Percentiles rank a stretch among this genome's conserved stretches.
These are phyloP conservation scores for Pancytospora epiphaga DNA, from an alignment of 371 early-diverging fungal species.

Conservation along the genomic window DNA sequence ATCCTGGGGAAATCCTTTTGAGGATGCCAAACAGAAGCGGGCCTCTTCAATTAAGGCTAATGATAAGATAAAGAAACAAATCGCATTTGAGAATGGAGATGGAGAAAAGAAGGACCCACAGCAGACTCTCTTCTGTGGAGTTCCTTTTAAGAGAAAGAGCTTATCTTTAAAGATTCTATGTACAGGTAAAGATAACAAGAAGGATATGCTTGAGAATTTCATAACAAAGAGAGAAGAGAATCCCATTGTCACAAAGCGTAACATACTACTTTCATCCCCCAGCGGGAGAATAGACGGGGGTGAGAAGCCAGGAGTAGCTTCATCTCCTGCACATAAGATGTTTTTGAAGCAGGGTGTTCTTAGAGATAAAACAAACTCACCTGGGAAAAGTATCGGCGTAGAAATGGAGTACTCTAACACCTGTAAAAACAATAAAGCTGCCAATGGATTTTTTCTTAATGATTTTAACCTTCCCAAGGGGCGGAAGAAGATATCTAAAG, in stretches of 20 bases:
- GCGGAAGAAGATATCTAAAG: not conserved
- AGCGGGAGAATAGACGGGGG: not conserved
- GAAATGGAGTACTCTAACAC: not conserved
- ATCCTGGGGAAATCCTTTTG: no score
- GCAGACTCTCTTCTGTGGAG: not conserved
- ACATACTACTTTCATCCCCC: not conserved
- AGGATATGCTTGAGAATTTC: not conserved
- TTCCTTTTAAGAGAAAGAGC: not conserved
- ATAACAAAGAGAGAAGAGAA: not conserved
- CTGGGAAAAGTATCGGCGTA: not conserved
- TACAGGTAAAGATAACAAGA: not conserved
- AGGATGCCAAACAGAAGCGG: not conserved
- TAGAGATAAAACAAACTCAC: not conserved
- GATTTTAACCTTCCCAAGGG: not conserved
- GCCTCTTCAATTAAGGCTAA: constrained; percentile 3
- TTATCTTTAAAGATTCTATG: not conserved
- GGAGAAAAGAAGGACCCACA: not conserved
- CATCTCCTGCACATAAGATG: not conserved
- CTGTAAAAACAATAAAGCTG: not conserved
- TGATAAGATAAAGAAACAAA: not conserved
- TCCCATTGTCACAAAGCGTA: not conserved
- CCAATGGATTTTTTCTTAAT: not conserved
- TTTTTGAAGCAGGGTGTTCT: not conserved
- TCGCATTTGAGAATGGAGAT: not conserved
- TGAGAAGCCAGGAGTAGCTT: not conserved